Conservation (phyloP, 148 eudicot species). For the Camellia granthamiana region DNA sequence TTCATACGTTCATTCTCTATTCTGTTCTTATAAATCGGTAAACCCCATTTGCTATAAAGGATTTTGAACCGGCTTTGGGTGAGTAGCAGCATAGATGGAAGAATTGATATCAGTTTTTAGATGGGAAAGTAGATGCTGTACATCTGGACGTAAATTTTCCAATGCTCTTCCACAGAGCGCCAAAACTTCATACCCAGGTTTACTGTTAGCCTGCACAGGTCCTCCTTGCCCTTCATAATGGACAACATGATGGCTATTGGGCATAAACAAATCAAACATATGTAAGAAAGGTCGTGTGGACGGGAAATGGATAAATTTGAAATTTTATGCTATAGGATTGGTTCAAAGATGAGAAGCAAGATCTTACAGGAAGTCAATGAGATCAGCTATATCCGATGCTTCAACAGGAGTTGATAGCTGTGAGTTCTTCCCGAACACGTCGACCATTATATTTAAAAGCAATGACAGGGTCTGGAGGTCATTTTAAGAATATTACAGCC, state of each 20-base stretch:
- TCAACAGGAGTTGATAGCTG: slow-evolving; percentile 66
- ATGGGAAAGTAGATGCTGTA: slow-evolving; percentile 82
- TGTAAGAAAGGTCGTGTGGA: background rate
- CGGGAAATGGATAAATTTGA: too few species aligned
- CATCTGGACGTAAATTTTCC: slow-evolving; percentile 76
- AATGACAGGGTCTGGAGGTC: slow-evolving; percentile 57
- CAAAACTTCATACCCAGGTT: slow-evolving; percentile 71
- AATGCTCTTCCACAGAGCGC: slow-evolving; percentile 59
- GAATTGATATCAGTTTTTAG: slow-evolving; percentile 60
- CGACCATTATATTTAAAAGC: slow-evolving; percentile 73
- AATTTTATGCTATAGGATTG: background rate
- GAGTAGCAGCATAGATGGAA: slow-evolving; percentile 91
- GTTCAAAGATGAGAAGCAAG: background rate
- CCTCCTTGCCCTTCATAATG: slow-evolving; percentile 97
- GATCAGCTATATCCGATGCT: slow-evolving; percentile 87
- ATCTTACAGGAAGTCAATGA: slow-evolving; percentile 92
- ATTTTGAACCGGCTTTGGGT: slow-evolving; percentile 53
- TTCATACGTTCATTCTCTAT: too few species aligned
- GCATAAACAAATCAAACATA: background rate
- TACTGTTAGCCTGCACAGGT: slow-evolving; percentile 80
- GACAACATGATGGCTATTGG: slow-evolving; percentile 71
- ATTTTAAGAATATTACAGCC: slow-evolving; percentile 10
- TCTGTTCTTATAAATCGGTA: background rate
- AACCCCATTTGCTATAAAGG: slow-evolving; percentile 8
- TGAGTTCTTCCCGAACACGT: slow-evolving; percentile 86